Evolutionary conservation across 768 basidiomycete genomes (phyloP), one percentile per base, ranked within the genome.

Genomic region (Mycena polygramma): DNA sequence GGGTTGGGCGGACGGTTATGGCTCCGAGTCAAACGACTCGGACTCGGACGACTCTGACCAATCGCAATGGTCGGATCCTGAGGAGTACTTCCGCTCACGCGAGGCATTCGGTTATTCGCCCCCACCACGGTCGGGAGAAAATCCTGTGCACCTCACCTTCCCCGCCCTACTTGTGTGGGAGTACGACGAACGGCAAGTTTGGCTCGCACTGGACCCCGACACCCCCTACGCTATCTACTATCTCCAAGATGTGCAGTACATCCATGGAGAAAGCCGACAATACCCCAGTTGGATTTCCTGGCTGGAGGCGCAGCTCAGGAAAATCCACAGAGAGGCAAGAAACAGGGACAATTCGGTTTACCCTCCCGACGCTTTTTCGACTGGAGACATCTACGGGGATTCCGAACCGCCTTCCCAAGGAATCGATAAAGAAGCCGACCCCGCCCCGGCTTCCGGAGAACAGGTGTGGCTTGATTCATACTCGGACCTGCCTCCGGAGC

Each of bases 231-330:
- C 52, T 11, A 26, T 64, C 20, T 64, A 46, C 30, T 30, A 30
- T 36, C 4, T 43, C 15, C 7, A 35, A 4, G 17, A 20, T 11
- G 41, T 2, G 41, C 2, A 10, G 17, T 54, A 45, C 24, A 1
- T 1, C 3, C 10, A 9, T 0, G 63, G 26, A 20, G 41, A 64
- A 10, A 41, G 43, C 45, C 45, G 53, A 19, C 53, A 54, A 41
- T 46, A 64, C 36, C n/a, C 20, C 30, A 64, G 26, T 20, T 64
- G 62, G 62, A 53, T 63, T 6, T 53, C 51, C 41, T 55, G 52
- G 52, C 53, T 54, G 13, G 53, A 54, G 20, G 35, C 26, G 41
- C 63, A 64, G 43, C n/a, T 64, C 9, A 43, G 41, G n/a, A 46
- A 19, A 7, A 55, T 64, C 7, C 51, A 63, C 15, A 24, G 39